These are phyloP conservation scores for Basidioascus undulatus DNA, from an alignment of 768 basidiomycete species.

Conservation along the genomic window DNA sequence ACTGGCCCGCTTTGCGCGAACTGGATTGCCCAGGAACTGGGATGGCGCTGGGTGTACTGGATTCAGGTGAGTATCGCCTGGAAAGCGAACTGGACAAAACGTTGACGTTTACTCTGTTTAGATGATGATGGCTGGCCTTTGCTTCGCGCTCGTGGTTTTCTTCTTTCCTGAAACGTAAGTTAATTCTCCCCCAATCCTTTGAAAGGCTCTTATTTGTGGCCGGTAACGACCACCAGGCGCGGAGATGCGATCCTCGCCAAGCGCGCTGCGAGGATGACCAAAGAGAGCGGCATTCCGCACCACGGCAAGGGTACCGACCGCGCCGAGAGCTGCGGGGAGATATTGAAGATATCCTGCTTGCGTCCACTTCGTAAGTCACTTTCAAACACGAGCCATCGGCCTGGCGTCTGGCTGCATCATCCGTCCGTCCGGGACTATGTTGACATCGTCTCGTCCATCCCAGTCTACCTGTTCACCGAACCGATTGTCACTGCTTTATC, in stretches of 20 bases:
- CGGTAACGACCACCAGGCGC: too few relatives aligned
- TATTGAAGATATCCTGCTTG: slow-evolving; percentile 3
- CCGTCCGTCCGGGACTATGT: too few relatives aligned
- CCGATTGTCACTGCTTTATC: slow-evolving; percentile 8
- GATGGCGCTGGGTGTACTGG: slow-evolving; percentile 14
- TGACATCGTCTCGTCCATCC: too few relatives aligned
- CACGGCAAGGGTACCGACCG: slow-evolving; percentile 7
- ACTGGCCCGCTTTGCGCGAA: slow-evolving; percentile 9
- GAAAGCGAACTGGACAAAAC: too few relatives aligned
- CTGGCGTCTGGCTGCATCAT: too few relatives aligned
- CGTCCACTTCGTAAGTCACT: slow-evolving; percentile 2
- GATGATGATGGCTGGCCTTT: slow-evolving; percentile 6
- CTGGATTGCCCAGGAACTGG: slow-evolving; percentile 9
- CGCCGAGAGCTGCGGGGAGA: slow-evolving; percentile 2
- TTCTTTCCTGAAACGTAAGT: slow-evolving; percentile 5
- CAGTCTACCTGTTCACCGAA: slow-evolving; percentile 7
- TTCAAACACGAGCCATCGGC: neutral
- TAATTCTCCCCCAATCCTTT: neutral
- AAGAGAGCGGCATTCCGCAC: slow-evolving; percentile 7
- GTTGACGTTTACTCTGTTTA: too few relatives aligned
- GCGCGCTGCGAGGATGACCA: slow-evolving; percentile 1
- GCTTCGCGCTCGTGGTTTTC: slow-evolving; percentile 7
- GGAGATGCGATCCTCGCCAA: slow-evolving; percentile 10
- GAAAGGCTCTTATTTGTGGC: neutral
- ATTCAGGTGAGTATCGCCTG: too few relatives aligned